Conservation (phyloP, 768 basidiomycete genomes). For the Chalciporus piperatus region DNA sequence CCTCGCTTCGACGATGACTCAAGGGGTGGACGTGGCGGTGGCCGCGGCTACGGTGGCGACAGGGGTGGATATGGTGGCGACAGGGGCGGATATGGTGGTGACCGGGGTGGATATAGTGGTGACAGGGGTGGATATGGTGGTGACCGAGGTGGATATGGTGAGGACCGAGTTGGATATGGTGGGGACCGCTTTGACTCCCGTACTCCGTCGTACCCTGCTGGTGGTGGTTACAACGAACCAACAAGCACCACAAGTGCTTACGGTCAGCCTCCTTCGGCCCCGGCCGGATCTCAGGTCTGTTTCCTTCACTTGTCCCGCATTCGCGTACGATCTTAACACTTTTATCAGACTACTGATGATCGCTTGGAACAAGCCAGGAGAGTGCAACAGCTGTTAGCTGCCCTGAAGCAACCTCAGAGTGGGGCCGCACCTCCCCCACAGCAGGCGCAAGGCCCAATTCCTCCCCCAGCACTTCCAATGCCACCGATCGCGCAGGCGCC, state of each 20-base stretch:
- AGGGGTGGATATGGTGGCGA: constrained; percentile 30
- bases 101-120: constrained; percentile 25
- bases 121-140: no score
- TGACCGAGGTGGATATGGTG: no score
- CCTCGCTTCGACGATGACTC: constrained; percentile 37
- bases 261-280: constrained; percentile 21
- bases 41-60: constrained; percentile 37
- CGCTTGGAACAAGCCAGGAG: constrained; percentile 85
- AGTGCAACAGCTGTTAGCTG: constrained; percentile 82
- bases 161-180: background rate
- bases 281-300: constrained; percentile 31
- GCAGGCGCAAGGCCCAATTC: constrained; percentile 34
- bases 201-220: constrained; percentile 35
- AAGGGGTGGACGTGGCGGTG: constrained; percentile 35
- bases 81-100: no score
- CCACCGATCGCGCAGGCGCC: constrained; percentile 31
- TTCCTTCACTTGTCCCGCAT: background rate
- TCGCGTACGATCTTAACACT: constrained; percentile 1
- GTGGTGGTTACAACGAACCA: constrained; percentile 25
- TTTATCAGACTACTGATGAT: constrained; percentile 55
- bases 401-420: constrained; percentile 67
- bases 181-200: constrained; percentile 43
- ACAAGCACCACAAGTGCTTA: constrained; percentile 22
- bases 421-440: constrained; percentile 23
- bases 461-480: constrained; percentile 37